Base-by-base conservation (phyloP, 257 asterid genomes). In the Primulina eburnea region DNA sequence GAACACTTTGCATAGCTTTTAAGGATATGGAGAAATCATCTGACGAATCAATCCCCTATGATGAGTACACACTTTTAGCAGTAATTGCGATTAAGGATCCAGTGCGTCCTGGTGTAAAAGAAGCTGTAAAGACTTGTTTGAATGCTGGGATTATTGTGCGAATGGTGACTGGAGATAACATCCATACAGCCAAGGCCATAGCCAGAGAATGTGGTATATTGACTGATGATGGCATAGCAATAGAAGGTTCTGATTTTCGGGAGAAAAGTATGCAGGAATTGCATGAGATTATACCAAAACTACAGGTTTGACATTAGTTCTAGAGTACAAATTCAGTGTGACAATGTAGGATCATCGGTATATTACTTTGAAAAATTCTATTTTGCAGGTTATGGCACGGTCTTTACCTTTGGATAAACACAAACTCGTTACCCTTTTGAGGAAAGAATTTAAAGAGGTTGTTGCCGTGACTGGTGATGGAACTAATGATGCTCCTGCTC, bases 121-220 rank as follows among this genome's bases (percentile, higher is more conserved):
- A 82, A 50, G 96, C 97, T 6, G 97, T 90, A 20, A 68, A 79
- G 79, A 83, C 87, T 33, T 90, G 97, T 84, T 77, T 86, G 67
- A 79, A 69, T 56, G 97, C 97, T 34, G 97, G 97, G 75, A 87
- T 90, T 56, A 69, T 77, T 2, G 88, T 90, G 71, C 57, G 96
- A 67, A 90, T 90, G 97, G 92, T 88, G 12, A 90, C 97, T 14
- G 97, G 97, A 26, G 97, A 90, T 76, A 86, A 90, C 73, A 88
- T 90, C 29, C 75, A 86, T 53, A 90, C 97, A 38, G 97, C 97
- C 34, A 86, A 85, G 73, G 94, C 97, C 70, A 88, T 88, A 73
- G 97, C 97, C 55, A 81, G 58, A 78, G 97, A 90, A 80, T 87
- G 97, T 32, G 96, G 97, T 29, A 88, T 90, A 76, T 71, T 88